Evolutionary conservation across 2,329 filamentous ascomycete species (phyloP).

Genomic region (Calycina marina): DNA sequence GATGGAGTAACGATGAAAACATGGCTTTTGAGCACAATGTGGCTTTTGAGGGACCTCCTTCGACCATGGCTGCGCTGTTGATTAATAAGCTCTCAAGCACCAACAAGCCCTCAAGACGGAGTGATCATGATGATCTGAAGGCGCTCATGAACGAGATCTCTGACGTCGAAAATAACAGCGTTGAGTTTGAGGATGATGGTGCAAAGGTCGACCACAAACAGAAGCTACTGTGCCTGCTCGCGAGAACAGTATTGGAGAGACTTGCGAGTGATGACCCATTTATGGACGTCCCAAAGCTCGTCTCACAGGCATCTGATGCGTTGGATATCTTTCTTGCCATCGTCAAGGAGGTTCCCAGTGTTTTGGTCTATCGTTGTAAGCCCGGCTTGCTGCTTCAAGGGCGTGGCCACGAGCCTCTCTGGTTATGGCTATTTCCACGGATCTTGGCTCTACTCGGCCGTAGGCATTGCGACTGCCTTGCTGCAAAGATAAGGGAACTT

Average conservation of each 20-base stretch:
- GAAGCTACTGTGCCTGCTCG: slow-evolving; percentile 72
- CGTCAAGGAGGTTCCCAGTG: slow-evolving; percentile 57
- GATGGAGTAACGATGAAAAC: too few species aligned
- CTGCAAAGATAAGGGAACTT: slow-evolving; percentile 36
- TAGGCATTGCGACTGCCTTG: slow-evolving; percentile 31
- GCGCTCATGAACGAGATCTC: slow-evolving; percentile 46
- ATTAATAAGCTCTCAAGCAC: slow-evolving; percentile 64
- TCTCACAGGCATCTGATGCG: slow-evolving; percentile 52
- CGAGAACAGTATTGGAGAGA: slow-evolving; percentile 61
- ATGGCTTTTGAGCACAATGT: too few species aligned
- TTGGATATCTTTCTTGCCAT: slow-evolving; percentile 64
- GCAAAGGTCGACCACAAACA: slow-evolving; percentile 66
- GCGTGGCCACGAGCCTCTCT: slow-evolving; percentile 45
- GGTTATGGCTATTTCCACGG: slow-evolving; percentile 48
- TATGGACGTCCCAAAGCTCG: slow-evolving; percentile 35
- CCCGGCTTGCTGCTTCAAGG: slow-evolving; percentile 29
- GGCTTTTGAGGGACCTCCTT: slow-evolving; percentile 39
- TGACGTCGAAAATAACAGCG: slow-evolving; percentile 44
- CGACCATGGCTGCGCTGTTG: slow-evolving; percentile 76
- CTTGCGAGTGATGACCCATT: slow-evolving; percentile 56
- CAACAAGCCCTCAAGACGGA: slow-evolving; percentile 42
- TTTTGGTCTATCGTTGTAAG: slow-evolving; percentile 37
- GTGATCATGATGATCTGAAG: slow-evolving; percentile 61
- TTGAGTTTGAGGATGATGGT: slow-evolving; percentile 33
- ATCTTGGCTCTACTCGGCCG: slow-evolving; percentile 42